Base-by-base conservation (phyloP, 768 basidiomycete species). In the Suillus subalutaceus region DNA sequence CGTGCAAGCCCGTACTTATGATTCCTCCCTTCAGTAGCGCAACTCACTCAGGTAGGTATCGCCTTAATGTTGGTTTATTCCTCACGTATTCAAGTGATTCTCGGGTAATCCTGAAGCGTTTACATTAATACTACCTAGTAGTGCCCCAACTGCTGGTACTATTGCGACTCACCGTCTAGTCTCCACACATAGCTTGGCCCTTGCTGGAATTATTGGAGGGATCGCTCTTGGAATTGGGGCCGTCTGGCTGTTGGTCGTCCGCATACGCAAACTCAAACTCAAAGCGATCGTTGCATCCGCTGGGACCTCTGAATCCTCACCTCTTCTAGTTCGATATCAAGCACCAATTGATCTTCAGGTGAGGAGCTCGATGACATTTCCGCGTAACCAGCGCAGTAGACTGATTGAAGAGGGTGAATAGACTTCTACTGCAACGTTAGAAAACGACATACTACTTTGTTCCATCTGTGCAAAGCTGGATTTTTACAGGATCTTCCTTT, bases 401-500 rank as follows among this genome's bases (percentile, higher is more conserved):
- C 55, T 56, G 20, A 56, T 37, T 13, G 32, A 35, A n/a, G 32
- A 20, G 18, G 32, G 18, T 35, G 32, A 37, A 35, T 35, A 56
- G 55, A 56, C 32, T n/a, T 20, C 12, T 56, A 37, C 55, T 37
- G 55, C 12, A 20, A 6, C 6, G 35, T 37, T 56, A n/a, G 20
- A 37, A 20, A 56, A 37, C 5, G 32, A 56, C 55, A 5, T n/a
- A 37, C 20, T 56, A 63, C 48, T 64, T 32, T 66, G 65, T 41
- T 26, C 63, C 18, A 13, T 32, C 10, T 66, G 65, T 52, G 64
- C 64, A 44, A n/a, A 48, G 16, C 23, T 65, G 20, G 26, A 64
- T 64, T 63, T 66, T 41, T 43, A 41, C 35, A 63, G 37, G 46
- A 63, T 66, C 13, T 9, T 66, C 35, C 63, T 48, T 32, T 52